Conservation (phyloP, 148 eudicot species). For the Nepenthes mirabilis region DNA sequence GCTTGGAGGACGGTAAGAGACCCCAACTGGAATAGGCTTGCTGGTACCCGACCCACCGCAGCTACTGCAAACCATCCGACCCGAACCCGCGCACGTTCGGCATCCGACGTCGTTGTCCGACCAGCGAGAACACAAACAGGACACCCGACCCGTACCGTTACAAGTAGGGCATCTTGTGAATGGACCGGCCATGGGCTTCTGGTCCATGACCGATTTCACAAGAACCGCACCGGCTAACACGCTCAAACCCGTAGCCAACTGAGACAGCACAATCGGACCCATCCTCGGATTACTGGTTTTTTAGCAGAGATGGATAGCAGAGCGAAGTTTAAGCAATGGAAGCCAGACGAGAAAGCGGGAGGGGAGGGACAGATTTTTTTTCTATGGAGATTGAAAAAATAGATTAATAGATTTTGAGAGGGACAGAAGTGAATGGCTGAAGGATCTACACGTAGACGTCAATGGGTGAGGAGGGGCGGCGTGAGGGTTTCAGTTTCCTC, state of each 20-base stretch:
- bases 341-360: neutral
- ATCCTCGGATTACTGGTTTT: constrained; percentile 7
- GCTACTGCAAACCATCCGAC: constrained; percentile 63
- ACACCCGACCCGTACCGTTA: constrained; percentile 73
- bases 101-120: constrained; percentile 86
- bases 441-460: too few species aligned
- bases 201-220: constrained; percentile 57
- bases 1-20: constrained; percentile 26
- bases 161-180: constrained; percentile 59
- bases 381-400: too few species aligned
- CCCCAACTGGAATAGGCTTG: constrained; percentile 52
- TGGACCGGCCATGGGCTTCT: constrained; percentile 46
- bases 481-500: too few species aligned
- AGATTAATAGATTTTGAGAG: too few species aligned
- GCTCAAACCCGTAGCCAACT: constrained; percentile 68
- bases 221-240: constrained; percentile 71
- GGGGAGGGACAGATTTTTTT: too few species aligned
- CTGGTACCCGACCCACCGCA: constrained; percentile 92
- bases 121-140: constrained; percentile 76
- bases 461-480: too few species aligned
- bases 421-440: too few species aligned
- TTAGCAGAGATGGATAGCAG: neutral
- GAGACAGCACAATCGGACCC: constrained; percentile 69
- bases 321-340: neutral
- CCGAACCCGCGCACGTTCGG: constrained; percentile 64